These are phyloP conservation scores for Scenedesmus sp. DNA, from an alignment of 163 green algal species.

Conservation along the genomic window DNA sequence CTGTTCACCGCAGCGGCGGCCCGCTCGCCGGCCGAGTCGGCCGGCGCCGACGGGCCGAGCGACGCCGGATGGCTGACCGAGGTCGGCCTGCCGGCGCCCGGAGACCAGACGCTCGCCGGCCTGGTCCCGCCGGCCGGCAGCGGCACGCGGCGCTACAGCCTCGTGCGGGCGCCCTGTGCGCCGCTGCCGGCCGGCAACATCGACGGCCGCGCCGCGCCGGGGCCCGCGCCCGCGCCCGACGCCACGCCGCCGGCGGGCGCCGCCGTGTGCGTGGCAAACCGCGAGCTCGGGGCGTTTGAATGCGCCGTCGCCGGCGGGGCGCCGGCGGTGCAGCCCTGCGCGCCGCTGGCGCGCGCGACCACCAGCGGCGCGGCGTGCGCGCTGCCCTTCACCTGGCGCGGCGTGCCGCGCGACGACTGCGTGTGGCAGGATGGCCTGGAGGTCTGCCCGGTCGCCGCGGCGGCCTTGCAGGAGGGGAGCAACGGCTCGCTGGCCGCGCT, in stretches of 20 bases:
- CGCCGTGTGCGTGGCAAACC: constrained; percentile 17
- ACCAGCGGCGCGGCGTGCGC: neutral
- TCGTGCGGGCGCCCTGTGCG: constrained; percentile 2
- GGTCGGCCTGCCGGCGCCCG: neutral
- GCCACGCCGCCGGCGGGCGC: constrained; percentile 23
- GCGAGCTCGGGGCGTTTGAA: constrained; percentile 23
- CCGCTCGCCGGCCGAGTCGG: neutral
- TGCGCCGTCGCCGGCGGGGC: neutral
- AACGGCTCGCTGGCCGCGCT: neutral
- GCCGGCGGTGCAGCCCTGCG: constrained; percentile 6
- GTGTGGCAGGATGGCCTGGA: constrained; percentile 27
- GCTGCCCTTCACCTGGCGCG: constrained; percentile 24
- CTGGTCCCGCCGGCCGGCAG: constrained; percentile 16
- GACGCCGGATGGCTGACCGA: no score
- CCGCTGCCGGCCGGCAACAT: neutral
- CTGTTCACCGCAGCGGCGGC: neutral
- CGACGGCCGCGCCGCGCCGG: neutral
- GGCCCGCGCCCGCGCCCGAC: neutral
- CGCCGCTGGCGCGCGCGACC: neutral
- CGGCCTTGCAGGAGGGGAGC: neutral
- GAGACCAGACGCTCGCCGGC: neutral
- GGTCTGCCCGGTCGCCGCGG: constrained; percentile 9
- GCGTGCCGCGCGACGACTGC: constrained; percentile 17
- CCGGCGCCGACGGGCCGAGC: neutral
- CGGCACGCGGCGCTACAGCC: constrained; percentile 36